Base-by-base conservation (phyloP, 164 flowering plant species). In the Vitis amurensis region DNA sequence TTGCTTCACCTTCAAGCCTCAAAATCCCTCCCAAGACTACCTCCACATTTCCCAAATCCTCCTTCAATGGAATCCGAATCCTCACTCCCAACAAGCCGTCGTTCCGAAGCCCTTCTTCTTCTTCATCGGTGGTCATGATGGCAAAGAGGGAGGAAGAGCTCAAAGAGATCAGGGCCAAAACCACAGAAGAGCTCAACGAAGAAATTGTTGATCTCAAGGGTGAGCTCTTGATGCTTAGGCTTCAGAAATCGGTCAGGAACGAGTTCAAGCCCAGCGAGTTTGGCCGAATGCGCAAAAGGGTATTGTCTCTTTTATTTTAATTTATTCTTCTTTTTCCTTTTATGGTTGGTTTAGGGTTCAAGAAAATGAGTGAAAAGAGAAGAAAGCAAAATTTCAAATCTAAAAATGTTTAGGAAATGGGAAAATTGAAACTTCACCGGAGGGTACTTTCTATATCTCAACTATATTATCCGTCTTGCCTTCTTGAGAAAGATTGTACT, bases 191-290 rank as follows among this genome's bases (percentile, higher is more conserved):
- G 70, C 74, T 95, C 64, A 87, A 93, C 66, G 97, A 95, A 16
- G 97, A 91, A 68, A 81, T 95, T 3, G 77, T 88, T 3, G 97
- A 96, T 63, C 87, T 96, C 23, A 93, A 96, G 68, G 99, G 99
- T 12, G 99, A 96, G 82, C 88, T 96, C 19, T 80, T 96, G 71
- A 87, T 93, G 92, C 97, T 96, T 61, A 85, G 97, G 16, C 82
- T 93, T 58, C 86, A 86, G 72, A 86, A 80, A 74, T 88, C 97
- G 2, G 93, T 86, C 27, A 83, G 98, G 11, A 88, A 87, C 51
- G 97, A 93, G 85, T 93, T 93, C 87, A 90, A 91, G 75, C 76
- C 89, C 71, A 91, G 97, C 76, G 98, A 96, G 73, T 93, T 93
- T 69, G 77, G 89, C 52, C 89, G 92, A n/a, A 90, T 96, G 95